Evolutionary conservation across 176 grass and related monocot genomes (phyloP), one percentile per base, ranked within the genome.

Genomic region (Aegilops speltoides): DNA sequence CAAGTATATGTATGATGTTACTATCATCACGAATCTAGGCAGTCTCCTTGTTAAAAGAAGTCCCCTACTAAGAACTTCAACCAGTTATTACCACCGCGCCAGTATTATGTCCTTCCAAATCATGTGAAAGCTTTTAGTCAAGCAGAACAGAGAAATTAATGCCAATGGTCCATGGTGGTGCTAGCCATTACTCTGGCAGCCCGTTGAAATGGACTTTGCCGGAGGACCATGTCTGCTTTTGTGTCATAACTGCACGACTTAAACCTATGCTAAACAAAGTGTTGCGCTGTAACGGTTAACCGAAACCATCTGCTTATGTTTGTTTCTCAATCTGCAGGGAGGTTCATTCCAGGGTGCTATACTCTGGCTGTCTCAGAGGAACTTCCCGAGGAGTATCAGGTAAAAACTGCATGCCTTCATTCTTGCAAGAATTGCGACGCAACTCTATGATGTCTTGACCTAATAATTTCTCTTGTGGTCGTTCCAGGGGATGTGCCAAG

Each of bases 301-400:
- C 1, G 7, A 77, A 28, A 54, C 7, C 17, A 28, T 37, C 6
- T 5, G 36, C 45, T 6, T 29, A 17, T 80, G 14, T 64, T 45
- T 25, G 50, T 78, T 66, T 70, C 52, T 15, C 73, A 33, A 57
- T 77, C 31, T 86, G 50, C 85, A 98, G 97, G 94, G 68, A 94
- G 86, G 77, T 96, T 96, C 85, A 96, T 98, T 80, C 97, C 97
- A 5, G 94, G 94, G n/a, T 96, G 97, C 80, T 98, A 98, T 60
- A 98, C 97, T 24, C 94, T 98, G 60, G 94, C 88, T 2, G 92
- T 98, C 43, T 94, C 93, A 1, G 97, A 98, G 84, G 97, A 99
- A 79, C 97, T 99, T 73, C 93, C 94, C 6, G 97, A 96, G 61
- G 97, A 98, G 85, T 98, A 98, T 77, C 93, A 93, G 78, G 97